Evolutionary conservation across 306 rosid species (phyloP).

Genomic region (Psophocarpus tetragonolobus): DNA sequence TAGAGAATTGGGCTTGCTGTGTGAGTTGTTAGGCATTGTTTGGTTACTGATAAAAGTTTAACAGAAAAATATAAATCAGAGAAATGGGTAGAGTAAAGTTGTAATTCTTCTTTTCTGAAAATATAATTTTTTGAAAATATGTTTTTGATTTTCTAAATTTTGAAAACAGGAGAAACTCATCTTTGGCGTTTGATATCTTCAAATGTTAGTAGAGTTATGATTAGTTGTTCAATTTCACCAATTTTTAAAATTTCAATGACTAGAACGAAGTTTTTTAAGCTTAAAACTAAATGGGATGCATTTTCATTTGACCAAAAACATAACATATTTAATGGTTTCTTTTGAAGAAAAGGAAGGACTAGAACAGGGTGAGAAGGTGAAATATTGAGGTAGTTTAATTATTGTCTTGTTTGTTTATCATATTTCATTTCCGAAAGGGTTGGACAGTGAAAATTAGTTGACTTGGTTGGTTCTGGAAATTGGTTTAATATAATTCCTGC

Average conservation of each 20-base stretch:
- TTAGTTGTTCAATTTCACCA: too few relatives aligned
- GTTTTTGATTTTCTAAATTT: too few relatives aligned
- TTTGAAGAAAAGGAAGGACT: neutral
- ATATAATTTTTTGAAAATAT: too few relatives aligned
- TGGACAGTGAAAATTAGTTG: too few relatives aligned
- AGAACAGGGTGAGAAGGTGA: neutral
- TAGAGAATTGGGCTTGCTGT: neutral
- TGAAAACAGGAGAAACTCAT: too few relatives aligned
- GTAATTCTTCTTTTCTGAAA: neutral
- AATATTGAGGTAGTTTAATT: neutral
- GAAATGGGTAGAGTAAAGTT: neutral
- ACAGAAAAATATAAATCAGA: neutral
- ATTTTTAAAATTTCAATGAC: too few relatives aligned
- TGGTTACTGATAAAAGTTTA: neutral
- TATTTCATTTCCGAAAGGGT: neutral
- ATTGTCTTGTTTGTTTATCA: neutral
- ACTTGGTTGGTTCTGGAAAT: neutral
- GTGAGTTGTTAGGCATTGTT: neutral
- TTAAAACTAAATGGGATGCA: too few relatives aligned
- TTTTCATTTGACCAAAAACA: too few relatives aligned
- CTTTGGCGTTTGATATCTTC: too few relatives aligned
- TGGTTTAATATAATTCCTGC: neutral
- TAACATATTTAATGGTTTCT: too few relatives aligned
- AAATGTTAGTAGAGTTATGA: too few relatives aligned
- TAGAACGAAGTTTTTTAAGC: too few relatives aligned